Conservation (phyloP, 1,139 yeast genomes). For the Suhomyces ambrosiae region DNA sequence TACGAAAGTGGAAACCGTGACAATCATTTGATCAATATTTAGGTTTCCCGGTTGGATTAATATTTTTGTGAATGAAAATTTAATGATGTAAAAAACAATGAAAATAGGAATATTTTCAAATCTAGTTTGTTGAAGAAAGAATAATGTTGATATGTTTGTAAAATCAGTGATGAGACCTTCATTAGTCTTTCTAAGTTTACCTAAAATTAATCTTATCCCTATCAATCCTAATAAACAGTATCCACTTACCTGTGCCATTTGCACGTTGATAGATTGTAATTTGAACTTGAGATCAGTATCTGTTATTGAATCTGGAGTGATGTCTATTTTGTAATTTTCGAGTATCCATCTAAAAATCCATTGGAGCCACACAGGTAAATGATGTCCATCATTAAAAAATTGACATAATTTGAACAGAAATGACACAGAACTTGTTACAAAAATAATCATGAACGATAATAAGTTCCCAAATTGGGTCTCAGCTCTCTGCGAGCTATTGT, state of each 20-base stretch:
- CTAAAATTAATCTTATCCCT: conserved; percentile 30
- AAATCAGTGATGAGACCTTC: conserved; percentile 43
- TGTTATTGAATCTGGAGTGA: conserved; percentile 6
- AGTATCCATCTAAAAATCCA: conserved; percentile 35
- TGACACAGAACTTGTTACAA: conserved; percentile 41
- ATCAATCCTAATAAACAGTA: conserved; percentile 24
- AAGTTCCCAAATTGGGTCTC: conserved; percentile 28
- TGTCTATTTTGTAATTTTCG: conserved; percentile 24
- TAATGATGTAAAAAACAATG: conserved; percentile 48
- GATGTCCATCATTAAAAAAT: conserved; percentile 56
- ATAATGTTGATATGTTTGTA: conserved; percentile 48
- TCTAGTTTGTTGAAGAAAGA: conserved; percentile 72
- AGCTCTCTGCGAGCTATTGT: conserved; percentile 9
- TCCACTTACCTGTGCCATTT: conserved; percentile 28
- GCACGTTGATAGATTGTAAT: conserved; percentile 30
- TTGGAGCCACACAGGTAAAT: conserved; percentile 42
- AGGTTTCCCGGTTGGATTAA: conserved; percentile 12
- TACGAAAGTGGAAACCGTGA: conserved; percentile 25
- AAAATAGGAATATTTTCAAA: conserved; percentile 72
- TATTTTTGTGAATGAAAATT: conserved; percentile 24
- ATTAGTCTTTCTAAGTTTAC: conserved; percentile 26
- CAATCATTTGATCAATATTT: conserved; percentile 26
- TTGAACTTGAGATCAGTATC: conserved; percentile 25
- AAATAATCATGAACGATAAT: conserved; percentile 42
- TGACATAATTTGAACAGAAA: conserved; percentile 62